Percentiles rank a stretch among this genome's conserved stretches.
These are phyloP conservation scores for Metarhizium anisopliae DNA, from an alignment of 2,329 filamentous ascomycete species.

Conservation along the genomic window DNA sequence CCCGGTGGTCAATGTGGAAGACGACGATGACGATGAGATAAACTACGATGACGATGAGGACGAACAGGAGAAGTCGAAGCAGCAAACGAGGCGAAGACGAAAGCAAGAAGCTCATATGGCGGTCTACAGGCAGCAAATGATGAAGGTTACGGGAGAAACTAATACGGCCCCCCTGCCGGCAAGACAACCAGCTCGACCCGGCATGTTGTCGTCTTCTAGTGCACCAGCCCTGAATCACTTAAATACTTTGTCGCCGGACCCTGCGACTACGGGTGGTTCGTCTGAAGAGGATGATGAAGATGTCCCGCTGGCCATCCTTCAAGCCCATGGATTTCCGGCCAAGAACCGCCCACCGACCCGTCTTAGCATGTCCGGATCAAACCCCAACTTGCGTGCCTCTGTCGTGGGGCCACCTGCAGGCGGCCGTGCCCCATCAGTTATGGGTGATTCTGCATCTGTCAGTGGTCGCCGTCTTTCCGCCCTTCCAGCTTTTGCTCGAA, in stretches of 20 bases:
- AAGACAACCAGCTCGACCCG: constrained; percentile 37
- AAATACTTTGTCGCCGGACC: constrained; percentile 27
- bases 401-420: constrained; percentile 33
- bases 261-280: constrained; percentile 40
- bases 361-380: constrained; percentile 55
- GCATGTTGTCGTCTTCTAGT: constrained; percentile 49
- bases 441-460: constrained; percentile 31
- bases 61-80: constrained; percentile 64
- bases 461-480: constrained; percentile 27
- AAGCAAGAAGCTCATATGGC: constrained; percentile 88
- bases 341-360: constrained; percentile 67
- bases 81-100: constrained; percentile 65
- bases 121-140: constrained; percentile 90
- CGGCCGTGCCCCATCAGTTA: constrained; percentile 46
- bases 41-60: constrained; percentile 70
- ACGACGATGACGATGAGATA: constrained; percentile 50
- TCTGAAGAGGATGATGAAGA: constrained; percentile 89
- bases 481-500: constrained; percentile 74
- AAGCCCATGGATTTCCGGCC: constrained; percentile 80
- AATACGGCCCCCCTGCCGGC: constrained; percentile 15
- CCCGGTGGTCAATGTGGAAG: constrained; percentile 45
- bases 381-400: constrained; percentile 59
- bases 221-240: constrained; percentile 46
- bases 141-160: constrained; percentile 81
- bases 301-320: constrained; percentile 74